Evolutionary conservation across 495 filamentous ascomycete genomes (phyloP), one percentile per base, ranked within the genome.

Genomic region (Tetracladium setigerum): DNA sequence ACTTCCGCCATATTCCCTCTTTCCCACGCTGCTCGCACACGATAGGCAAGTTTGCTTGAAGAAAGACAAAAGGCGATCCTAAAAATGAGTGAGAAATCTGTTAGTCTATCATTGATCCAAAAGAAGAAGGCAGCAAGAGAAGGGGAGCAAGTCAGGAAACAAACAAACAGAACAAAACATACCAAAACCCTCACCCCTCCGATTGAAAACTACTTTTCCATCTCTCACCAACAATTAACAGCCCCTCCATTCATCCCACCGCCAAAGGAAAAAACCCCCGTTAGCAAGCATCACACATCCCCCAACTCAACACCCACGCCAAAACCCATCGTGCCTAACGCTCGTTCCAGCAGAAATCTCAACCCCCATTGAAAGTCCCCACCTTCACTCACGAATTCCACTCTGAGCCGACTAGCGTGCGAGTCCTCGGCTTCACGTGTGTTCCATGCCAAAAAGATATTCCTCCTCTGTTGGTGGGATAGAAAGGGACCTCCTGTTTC

Each of bases 181-280:
- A 58, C 52, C 46, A 46, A 46, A 46, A 27, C 22, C 22, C 22
- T 27, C 22, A 27, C 51, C 56, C 64, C 72, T 78, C 72, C 62
- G 74, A 77, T 78, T 78, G 74, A 77, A 78, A 78, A 78, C 74
- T 78, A 70, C 56, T 55, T n/a, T n/a, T 58, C 56, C 35, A 27
- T 27, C 50, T 53, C 18, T 57, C 53, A 54, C 17, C 40, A 38
- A 57, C 36, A 46, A 47, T 59, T 30, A 14, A 39, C 49, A 32
- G 38, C 39, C 22, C 41, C 38, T 31, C 22, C 22, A 27, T 3
- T 27, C 22, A 27, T 27, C 43, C 33, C 35, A 50, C 33, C 27
- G 31, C 50, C 43, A 39, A 35, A 13, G 34, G 18, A 38, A 22
- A 17, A 45, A 53, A 55, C 33, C 41, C 47, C 44, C 45, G 47